Evolutionary conservation across 2,329 filamentous ascomycete species (phyloP).

Genomic region (Fusarium sp.): DNA sequence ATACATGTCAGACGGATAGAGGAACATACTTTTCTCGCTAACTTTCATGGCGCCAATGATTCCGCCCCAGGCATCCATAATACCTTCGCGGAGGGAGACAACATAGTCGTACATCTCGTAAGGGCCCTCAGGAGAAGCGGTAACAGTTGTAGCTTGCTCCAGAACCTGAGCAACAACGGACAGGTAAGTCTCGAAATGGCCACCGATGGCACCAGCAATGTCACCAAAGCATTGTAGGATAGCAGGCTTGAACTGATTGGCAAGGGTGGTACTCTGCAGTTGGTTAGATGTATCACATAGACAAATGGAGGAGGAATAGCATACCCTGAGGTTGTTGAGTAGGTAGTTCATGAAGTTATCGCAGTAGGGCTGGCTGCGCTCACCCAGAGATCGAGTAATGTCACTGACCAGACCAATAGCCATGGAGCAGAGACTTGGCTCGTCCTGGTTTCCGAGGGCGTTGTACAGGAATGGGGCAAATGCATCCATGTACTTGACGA

Average conservation of each 20-base stretch:
- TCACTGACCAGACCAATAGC: conserved; percentile 98
- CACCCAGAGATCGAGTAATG: conserved; percentile 90
- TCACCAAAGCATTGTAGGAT: conserved; percentile 99
- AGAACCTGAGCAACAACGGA: conserved; percentile 93
- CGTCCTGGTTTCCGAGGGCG: conserved; percentile 94
- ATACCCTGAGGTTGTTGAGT: conserved; percentile 86
- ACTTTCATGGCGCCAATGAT: conserved; percentile 95
- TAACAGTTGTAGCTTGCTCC: conserved; percentile 90
- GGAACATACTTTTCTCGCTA: conserved; percentile 78
- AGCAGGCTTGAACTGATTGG: conserved; percentile 97
- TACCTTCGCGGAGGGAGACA: conserved; percentile 92
- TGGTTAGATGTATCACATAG: conserved; percentile 20
- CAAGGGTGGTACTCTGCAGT: conserved; percentile 79
- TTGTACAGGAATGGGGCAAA: conserved; percentile 95
- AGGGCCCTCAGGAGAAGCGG: conserved; percentile 80
- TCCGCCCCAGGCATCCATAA: conserved; percentile 99
- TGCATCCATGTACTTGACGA: conserved; percentile 96
- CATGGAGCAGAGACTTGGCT: conserved; percentile 93
- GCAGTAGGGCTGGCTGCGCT: conserved; percentile 93
- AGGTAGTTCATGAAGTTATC: conserved; percentile 99
- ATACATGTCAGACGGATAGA: not conserved
- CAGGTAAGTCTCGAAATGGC: conserved; percentile 92
- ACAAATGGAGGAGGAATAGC: conserved; percentile 47
- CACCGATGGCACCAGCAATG: conserved; percentile 93
- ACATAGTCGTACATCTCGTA: conserved; percentile 99